These are phyloP conservation scores for Fusarium anthophilum DNA, from an alignment of 2,329 filamentous ascomycete genomes.

Conservation along the genomic window DNA sequence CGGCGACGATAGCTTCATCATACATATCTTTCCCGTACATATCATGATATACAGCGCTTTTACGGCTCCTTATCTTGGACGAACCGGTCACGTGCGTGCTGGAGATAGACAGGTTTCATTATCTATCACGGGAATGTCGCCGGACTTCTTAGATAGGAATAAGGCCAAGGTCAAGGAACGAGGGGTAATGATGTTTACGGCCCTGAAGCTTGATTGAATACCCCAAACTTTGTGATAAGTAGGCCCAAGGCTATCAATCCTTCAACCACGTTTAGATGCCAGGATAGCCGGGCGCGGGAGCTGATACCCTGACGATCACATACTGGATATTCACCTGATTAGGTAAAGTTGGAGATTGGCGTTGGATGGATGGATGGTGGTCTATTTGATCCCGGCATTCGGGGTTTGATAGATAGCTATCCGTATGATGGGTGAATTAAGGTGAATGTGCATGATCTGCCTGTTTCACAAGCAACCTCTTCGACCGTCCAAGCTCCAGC, in stretches of 20 bases:
- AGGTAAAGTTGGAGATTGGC: constrained; percentile 13
- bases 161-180: not conserved
- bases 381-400: not conserved
- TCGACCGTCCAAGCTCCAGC: not conserved
- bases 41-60: not conserved
- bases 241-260: not conserved
- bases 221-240: not conserved
- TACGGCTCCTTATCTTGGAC: not conserved
- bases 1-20: not conserved
- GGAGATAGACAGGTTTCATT: not conserved
- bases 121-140: constrained; percentile 8
- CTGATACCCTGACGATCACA: constrained; percentile 26
- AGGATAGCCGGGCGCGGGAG: not conserved
- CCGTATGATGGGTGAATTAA: not conserved
- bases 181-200: not conserved
- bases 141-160: constrained; percentile 30
- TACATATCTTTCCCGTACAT: not conserved
- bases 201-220: not conserved
- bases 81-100: constrained; percentile 17
- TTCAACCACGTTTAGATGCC: not conserved
- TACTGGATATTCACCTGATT: constrained; percentile 25
- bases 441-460: constrained; percentile 6
- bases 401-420: not conserved
- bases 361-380: not conserved
- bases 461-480: constrained; percentile 13